Conservation (phyloP, 768 basidiomycete species). For the Boletellus emodensis region DNA sequence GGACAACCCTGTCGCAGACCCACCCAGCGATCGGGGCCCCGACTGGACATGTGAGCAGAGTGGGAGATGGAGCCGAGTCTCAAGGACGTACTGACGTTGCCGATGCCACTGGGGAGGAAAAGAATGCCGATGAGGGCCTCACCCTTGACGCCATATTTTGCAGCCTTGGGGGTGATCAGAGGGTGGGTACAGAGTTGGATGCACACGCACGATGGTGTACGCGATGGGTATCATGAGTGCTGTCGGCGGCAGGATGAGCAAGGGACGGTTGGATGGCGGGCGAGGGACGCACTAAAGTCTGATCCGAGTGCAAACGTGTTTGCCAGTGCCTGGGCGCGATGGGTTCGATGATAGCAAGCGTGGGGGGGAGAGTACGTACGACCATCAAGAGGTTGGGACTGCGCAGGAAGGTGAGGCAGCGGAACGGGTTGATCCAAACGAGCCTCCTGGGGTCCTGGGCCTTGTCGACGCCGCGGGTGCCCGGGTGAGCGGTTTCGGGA, state of each 20-base stretch:
- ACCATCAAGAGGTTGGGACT: slow-evolving; percentile 57
- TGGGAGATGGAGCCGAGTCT: background rate
- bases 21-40: slow-evolving; percentile 58
- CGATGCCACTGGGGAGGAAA: slow-evolving; percentile 27
- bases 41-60: slow-evolving; percentile 32
- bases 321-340: slow-evolving; percentile 40
- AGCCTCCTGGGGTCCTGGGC: slow-evolving; percentile 15
- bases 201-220: slow-evolving; percentile 55
- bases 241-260: slow-evolving; percentile 1
- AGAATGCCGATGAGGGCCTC: slow-evolving; percentile 22
- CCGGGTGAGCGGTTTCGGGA: slow-evolving; percentile 69
- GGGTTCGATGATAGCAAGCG: background rate
- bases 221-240: slow-evolving; percentile 56
- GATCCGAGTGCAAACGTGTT: slow-evolving; percentile 25
- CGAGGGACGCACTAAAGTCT: slow-evolving; percentile 33
- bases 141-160: slow-evolving; percentile 24
- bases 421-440: slow-evolving; percentile 58
- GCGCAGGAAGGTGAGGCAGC: slow-evolving; percentile 45
- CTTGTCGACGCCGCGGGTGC: slow-evolving; percentile 52
- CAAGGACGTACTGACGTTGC: slow-evolving; percentile 18
- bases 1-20: slow-evolving; percentile 53
- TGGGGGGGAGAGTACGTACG: slow-evolving; percentile 35
- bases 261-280: background rate
- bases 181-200: background rate
- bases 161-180: slow-evolving; percentile 40